Percentiles rank a stretch among this genome's conserved stretches.
Evolutionary conservation across 2,329 filamentous ascomycete genomes (phyloP).

Genomic region (Microascus cirrosus): DNA sequence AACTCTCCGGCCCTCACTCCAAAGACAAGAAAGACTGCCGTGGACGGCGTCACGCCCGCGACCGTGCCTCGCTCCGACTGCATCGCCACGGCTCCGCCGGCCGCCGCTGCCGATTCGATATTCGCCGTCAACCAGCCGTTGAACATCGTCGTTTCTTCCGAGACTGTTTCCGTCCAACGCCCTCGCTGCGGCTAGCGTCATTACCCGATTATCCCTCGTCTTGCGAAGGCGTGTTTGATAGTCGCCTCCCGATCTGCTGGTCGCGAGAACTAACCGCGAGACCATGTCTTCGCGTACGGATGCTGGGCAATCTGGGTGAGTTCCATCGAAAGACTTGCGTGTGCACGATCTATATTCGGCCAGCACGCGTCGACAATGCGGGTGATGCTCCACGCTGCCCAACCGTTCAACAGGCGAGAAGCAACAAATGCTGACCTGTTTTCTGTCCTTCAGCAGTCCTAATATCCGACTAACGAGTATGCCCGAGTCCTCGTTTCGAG

Average conservation of each 20-base stretch:
- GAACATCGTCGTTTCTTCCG: background rate
- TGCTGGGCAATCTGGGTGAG: conserved; percentile 23
- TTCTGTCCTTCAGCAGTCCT: conserved; percentile 50
- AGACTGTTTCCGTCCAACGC: background rate
- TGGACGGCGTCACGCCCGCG: background rate
- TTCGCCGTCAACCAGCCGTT: background rate
- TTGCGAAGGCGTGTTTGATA: background rate
- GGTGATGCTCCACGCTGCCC: background rate
- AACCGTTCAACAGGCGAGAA: background rate
- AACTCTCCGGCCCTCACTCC: background rate
- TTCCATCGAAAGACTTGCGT: background rate
- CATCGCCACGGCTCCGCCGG: background rate
- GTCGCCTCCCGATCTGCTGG: background rate
- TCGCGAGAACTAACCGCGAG: conserved; percentile 1
- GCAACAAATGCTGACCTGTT: conserved; percentile 17
- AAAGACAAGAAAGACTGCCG: background rate
- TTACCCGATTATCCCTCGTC: background rate
- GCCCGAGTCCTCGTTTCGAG: conserved; percentile 15
- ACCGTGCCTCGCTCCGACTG: background rate
- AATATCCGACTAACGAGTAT: conserved; percentile 92
- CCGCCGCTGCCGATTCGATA: background rate
- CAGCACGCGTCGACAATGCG: conserved; percentile 1
- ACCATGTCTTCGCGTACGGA: conserved; percentile 19
- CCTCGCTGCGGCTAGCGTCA: background rate
- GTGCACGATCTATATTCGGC: background rate